Evolutionary conservation across 2,329 filamentous ascomycete species (phyloP).

Genomic region (Colletotrichum limetticola): DNA sequence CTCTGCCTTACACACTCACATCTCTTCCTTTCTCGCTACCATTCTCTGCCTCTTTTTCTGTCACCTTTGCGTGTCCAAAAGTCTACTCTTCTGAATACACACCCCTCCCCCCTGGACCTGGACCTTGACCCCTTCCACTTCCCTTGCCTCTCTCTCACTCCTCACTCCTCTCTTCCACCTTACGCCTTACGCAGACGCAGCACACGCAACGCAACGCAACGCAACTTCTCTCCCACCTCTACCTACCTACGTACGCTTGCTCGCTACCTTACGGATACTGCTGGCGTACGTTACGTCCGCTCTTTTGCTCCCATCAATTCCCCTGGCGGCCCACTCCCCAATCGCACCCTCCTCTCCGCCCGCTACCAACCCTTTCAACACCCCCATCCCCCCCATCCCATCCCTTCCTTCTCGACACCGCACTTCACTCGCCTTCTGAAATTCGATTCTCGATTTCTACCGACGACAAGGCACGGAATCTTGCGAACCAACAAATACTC

Average conservation of each 20-base stretch:
- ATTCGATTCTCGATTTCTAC: constrained; percentile 32
- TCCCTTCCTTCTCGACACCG: constrained; percentile 30
- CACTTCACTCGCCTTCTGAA: constrained; percentile 24
- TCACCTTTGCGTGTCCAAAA: neutral
- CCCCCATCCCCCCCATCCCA: constrained; percentile 34
- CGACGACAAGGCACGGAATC: constrained; percentile 15
- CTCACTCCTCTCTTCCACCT: neutral
- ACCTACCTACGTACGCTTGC: neutral
- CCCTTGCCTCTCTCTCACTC: constrained; percentile 2
- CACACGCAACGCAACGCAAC: neutral
- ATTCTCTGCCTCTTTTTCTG: neutral
- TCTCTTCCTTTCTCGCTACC: neutral
- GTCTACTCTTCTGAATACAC: neutral
- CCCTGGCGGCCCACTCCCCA: constrained; percentile 30
- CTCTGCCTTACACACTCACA: neutral
- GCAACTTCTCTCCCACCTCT: neutral
- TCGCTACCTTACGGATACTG: constrained; percentile 19
- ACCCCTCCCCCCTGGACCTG: constrained; percentile 1
- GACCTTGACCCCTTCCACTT: constrained; percentile 3
- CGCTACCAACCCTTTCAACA: constrained; percentile 36
- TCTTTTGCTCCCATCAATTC: neutral
- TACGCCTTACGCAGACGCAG: constrained; percentile 1
- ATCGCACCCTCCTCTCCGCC: constrained; percentile 34
- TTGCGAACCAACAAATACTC: neutral
- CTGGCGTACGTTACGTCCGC: constrained; percentile 11